Conservation (phyloP, 2,329 filamentous ascomycete species). For the Stromatinia cepivora region DNA sequence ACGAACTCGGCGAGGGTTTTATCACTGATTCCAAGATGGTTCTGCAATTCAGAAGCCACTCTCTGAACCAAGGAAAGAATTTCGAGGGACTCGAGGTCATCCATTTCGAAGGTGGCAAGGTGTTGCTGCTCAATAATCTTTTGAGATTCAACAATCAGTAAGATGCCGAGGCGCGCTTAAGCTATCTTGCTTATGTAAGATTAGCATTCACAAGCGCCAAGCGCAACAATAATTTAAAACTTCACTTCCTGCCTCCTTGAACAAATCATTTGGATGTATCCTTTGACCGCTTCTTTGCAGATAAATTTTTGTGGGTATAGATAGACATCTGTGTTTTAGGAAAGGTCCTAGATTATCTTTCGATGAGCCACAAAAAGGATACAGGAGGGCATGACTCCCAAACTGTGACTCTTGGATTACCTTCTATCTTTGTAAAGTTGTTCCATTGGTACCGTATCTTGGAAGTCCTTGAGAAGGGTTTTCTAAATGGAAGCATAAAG, state of each 20-base stretch:
- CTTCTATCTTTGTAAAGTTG: not conserved
- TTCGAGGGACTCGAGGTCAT: conserved; percentile 84
- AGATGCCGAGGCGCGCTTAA: conserved; percentile 10
- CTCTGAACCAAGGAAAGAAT: conserved; percentile 91
- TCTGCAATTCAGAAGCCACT: conserved; percentile 90
- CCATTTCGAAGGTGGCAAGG: conserved; percentile 33
- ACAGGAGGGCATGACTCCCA: not conserved
- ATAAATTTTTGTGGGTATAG: no score
- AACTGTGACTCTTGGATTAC: not conserved
- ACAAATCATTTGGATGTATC: not conserved
- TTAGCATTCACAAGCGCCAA: not conserved
- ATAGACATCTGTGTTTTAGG: not conserved
- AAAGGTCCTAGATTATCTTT: not conserved
- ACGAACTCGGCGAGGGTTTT: conserved; percentile 96
- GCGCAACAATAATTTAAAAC: not conserved
- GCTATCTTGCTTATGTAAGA: not conserved
- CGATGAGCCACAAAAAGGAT: not conserved
- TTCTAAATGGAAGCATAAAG: not conserved
- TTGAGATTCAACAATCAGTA: conserved; percentile 3
- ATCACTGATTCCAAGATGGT: conserved; percentile 87
- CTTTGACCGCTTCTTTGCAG: not conserved
- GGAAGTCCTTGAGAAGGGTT: not conserved
- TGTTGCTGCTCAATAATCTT: conserved; percentile 12
- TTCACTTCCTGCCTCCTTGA: not conserved
- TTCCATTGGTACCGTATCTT: not conserved